Evolutionary conservation across 2,329 filamentous ascomycete genomes (phyloP).

Genomic region (Cadophora gregata): DNA sequence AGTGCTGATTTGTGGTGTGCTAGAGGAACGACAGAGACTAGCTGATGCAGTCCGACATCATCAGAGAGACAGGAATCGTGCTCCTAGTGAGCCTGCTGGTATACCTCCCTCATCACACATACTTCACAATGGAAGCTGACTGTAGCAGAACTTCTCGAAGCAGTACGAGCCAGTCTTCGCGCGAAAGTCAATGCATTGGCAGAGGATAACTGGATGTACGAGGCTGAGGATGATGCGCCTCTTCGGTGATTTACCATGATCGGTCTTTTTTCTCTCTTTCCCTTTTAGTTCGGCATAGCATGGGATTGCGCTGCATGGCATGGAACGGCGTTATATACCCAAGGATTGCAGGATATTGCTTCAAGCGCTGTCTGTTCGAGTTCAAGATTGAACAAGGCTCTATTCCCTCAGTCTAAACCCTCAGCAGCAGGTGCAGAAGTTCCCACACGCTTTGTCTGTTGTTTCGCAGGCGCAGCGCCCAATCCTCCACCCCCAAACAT

Average conservation of each 20-base stretch:
- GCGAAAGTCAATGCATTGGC: constrained; percentile 75
- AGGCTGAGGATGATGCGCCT: constrained; percentile 51
- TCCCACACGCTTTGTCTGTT: constrained; percentile 47
- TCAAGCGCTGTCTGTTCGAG: neutral
- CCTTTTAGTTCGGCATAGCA: constrained; percentile 16
- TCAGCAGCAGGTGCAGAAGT: constrained; percentile 58
- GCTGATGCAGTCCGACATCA: constrained; percentile 67
- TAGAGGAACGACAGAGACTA: constrained; percentile 66
- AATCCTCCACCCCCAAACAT: constrained; percentile 79
- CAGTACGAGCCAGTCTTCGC: constrained; percentile 71
- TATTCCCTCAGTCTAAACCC: constrained; percentile 58
- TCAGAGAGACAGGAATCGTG: constrained; percentile 58
- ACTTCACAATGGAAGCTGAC: constrained; percentile 24
- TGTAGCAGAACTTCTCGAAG: constrained; percentile 68
- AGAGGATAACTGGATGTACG: constrained; percentile 93
- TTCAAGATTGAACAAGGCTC: constrained; percentile 11
- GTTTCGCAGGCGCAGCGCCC: constrained; percentile 49
- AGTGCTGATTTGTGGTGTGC: constrained; percentile 31
- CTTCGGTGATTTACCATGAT: constrained; percentile 26
- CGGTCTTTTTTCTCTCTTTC: neutral
- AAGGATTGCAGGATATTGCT: constrained; percentile 28
- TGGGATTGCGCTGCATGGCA: constrained; percentile 16
- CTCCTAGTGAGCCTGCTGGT: constrained; percentile 71
- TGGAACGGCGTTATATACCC: constrained; percentile 37
- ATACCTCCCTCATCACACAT: neutral